Percentiles rank a stretch among this genome's conserved stretches.
Evolutionary conservation across 306 rosid species (phyloP).

Genomic region (Prunus davidiana): DNA sequence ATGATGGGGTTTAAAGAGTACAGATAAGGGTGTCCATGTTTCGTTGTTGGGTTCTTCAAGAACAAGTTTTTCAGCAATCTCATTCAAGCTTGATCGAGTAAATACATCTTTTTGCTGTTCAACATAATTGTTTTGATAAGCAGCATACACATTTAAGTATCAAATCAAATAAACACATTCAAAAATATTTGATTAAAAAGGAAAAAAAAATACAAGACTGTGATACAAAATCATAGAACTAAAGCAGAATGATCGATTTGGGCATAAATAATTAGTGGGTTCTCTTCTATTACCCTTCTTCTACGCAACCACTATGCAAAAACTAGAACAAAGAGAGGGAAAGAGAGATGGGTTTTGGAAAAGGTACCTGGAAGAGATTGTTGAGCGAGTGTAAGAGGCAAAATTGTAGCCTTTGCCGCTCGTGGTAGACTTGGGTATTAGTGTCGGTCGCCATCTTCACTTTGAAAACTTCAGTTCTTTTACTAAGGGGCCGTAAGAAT

Average conservation of each 20-base stretch:
- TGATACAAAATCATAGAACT: neutral
- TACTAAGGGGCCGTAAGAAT: neutral
- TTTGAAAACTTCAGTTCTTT: constrained; percentile 4
- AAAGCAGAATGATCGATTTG: neutral
- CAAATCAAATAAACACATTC: neutral
- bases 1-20: constrained; percentile 77
- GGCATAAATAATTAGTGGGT: neutral
- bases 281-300: neutral
- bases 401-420: constrained; percentile 74
- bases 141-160: neutral
- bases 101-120: constrained; percentile 66
- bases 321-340: neutral
- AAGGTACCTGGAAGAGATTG: constrained; percentile 80
- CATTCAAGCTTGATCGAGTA: constrained; percentile 59
- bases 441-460: constrained; percentile 44
- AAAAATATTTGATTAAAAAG: neutral
- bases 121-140: neutral
- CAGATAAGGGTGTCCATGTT: constrained; percentile 60
- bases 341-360: neutral
- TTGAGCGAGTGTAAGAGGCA: constrained; percentile 85
- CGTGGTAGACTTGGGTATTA: constrained; percentile 60
- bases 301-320: neutral
- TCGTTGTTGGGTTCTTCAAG: constrained; percentile 48
- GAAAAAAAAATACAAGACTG: neutral
- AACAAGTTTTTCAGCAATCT: constrained; percentile 63